Evolutionary conservation across 2,329 filamentous ascomycete species (phyloP).

Genomic region (Xylaria digitata): DNA sequence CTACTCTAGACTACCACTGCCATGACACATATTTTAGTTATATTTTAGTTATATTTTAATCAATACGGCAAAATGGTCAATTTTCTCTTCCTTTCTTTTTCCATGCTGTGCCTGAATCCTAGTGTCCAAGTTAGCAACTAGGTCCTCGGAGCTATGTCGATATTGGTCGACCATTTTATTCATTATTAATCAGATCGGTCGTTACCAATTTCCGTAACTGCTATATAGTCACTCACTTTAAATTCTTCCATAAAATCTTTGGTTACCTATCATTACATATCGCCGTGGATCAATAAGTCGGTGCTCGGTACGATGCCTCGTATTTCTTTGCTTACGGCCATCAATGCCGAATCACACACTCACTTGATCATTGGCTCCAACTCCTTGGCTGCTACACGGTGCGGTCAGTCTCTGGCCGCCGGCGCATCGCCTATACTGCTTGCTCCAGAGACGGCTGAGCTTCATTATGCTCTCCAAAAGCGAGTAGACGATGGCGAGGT

Average conservation of each 20-base stretch:
- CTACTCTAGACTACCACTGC: too few relatives aligned
- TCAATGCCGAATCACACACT: constrained; percentile 75
- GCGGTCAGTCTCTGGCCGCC: constrained; percentile 80
- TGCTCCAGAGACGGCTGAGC: constrained; percentile 71
- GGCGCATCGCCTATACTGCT: constrained; percentile 86
- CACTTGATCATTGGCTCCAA: constrained; percentile 91
- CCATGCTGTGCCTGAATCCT: not conserved
- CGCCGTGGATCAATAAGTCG: not conserved
- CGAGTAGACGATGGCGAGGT: constrained; percentile 74
- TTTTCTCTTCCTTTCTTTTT: not conserved
- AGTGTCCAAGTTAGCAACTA: not conserved
- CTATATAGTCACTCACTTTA: not conserved
- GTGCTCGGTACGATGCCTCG: constrained; percentile 40
- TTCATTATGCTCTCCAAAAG: constrained; percentile 69
- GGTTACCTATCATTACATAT: not conserved
- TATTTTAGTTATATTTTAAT: not conserved
- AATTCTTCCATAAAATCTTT: not conserved
- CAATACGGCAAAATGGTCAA: not conserved
- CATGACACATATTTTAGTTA: not conserved
- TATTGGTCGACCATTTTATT: too few relatives aligned
- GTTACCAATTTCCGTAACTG: not conserved
- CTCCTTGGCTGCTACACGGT: constrained; percentile 86
- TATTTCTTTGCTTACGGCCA: constrained; percentile 73
- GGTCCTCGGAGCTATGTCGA: too few relatives aligned
- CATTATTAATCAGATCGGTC: too few relatives aligned